Conservation (phyloP, 768 basidiomycete genomes). For the Strobilomyces confusus region DNA sequence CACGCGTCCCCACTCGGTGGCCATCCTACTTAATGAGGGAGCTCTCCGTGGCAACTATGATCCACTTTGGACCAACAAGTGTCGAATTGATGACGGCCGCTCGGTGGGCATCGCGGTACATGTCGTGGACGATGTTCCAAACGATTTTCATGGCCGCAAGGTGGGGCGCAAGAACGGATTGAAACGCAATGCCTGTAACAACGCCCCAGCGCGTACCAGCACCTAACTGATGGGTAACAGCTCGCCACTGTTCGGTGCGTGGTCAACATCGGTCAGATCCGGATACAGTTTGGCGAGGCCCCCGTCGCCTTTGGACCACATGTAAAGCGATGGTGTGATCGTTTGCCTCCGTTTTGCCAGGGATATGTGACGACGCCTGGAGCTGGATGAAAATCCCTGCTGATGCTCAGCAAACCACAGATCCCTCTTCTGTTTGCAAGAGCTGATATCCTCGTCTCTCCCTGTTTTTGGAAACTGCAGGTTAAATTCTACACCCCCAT, state of each 20-base stretch:
- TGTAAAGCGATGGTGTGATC: slow-evolving; percentile 49
- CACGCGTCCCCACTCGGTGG: slow-evolving; percentile 45
- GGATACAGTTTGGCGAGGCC: slow-evolving; percentile 47
- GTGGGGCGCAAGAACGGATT: slow-evolving; percentile 18
- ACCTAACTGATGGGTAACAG: slow-evolving; percentile 30
- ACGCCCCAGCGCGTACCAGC: slow-evolving; percentile 10
- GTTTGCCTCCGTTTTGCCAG: slow-evolving; percentile 48
- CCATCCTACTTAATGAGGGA: slow-evolving; percentile 47
- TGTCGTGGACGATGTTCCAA: slow-evolving; percentile 46
- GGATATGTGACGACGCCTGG: slow-evolving; percentile 54
- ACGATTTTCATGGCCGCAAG: slow-evolving; percentile 29
- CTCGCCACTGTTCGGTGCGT: slow-evolving; percentile 49
- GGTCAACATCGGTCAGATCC: slow-evolving; percentile 41
- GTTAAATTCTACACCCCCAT: slow-evolving; percentile 45
- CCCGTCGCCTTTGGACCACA: slow-evolving; percentile 59
- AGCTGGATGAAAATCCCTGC: slow-evolving; percentile 45
- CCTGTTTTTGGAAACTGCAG: slow-evolving; percentile 56
- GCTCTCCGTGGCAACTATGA: slow-evolving; percentile 45
- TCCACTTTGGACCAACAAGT: slow-evolving; percentile 35
- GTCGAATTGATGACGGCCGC: slow-evolving; percentile 32
- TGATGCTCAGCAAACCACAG: slow-evolving; percentile 32
- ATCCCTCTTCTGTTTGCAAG: slow-evolving; percentile 45
- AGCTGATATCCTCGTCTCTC: slow-evolving; percentile 63
- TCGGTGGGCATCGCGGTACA: slow-evolving; percentile 42
- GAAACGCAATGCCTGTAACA: slow-evolving; percentile 8